These are phyloP conservation scores for Taiozyma sp. DNA, from an alignment of 1,139 yeast species.

Conservation along the genomic window DNA sequence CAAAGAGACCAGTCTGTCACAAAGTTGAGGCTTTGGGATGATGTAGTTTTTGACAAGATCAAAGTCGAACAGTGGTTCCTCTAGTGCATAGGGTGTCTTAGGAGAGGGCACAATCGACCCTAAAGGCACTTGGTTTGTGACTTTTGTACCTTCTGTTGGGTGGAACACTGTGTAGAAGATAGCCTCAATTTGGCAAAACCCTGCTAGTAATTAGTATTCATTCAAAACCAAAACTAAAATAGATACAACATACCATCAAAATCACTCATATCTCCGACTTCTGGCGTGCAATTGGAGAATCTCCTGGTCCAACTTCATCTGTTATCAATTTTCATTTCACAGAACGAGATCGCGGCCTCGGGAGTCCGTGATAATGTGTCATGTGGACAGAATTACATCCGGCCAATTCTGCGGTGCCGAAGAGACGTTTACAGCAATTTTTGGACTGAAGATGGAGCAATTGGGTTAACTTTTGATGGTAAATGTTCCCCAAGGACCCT, in stretches of 20 bases:
- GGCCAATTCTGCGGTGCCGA: not conserved
- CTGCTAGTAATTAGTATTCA: conserved; percentile 26
- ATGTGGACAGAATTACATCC: not conserved
- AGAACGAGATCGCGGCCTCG: not conserved
- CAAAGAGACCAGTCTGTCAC: conserved; percentile 75
- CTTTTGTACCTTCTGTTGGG: conserved; percentile 93
- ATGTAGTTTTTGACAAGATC: conserved; percentile 85
- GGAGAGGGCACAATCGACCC: conserved; percentile 43
- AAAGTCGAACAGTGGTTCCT: conserved; percentile 61
- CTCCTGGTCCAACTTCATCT: not conserved
- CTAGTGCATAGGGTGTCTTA: conserved; percentile 30
- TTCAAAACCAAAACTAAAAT: not conserved
- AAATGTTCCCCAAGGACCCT: no score
- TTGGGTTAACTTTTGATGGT: not conserved
- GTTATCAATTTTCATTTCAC: not conserved
- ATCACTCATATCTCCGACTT: conserved; percentile 5
- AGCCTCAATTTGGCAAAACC: conserved; percentile 81
- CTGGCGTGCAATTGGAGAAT: not conserved
- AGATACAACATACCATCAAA: conserved; percentile 13
- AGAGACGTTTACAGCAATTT: not conserved
- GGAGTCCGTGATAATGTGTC: not conserved
- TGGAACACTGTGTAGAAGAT: conserved; percentile 90
- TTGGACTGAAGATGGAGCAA: not conserved
- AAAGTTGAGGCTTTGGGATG: conserved; percentile 89
- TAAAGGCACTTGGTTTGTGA: conserved; percentile 87